Evolutionary conservation across 495 filamentous ascomycete genomes (phyloP).

Genomic region (Glarea lozoyensis): DNA sequence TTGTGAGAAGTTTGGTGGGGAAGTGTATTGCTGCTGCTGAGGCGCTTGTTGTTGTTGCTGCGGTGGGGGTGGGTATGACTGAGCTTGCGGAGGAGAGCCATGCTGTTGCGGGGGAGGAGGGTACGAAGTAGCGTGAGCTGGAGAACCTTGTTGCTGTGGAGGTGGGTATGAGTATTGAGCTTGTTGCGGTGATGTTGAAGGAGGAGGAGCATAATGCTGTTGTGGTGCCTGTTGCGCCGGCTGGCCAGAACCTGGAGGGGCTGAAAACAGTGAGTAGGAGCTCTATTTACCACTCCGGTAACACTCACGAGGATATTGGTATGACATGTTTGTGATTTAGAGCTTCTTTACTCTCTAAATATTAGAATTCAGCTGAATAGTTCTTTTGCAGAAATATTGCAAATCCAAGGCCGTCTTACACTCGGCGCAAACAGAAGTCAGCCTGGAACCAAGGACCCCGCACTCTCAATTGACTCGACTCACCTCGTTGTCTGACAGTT

Average conservation of each 20-base stretch:
- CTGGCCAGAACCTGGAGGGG: no score
- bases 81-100: slow-evolving; percentile 17
- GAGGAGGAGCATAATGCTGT: slow-evolving; percentile 30
- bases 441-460: no score
- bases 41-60: slow-evolving; percentile 13
- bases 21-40: slow-evolving; percentile 31
- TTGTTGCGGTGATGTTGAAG: slow-evolving; percentile 17
- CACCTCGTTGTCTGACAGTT: no score
- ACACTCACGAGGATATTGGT: no score
- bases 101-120: slow-evolving; percentile 26
- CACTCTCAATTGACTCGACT: no score
- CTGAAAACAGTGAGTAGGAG: slow-evolving; percentile 3
- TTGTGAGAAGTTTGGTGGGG: slow-evolving; percentile 18
- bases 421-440: no score
- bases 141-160: slow-evolving; percentile 15
- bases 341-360: no score
- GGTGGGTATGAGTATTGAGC: slow-evolving; percentile 15
- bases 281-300: slow-evolving; percentile 1
- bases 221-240: slow-evolving; percentile 27
- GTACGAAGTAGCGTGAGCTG: slow-evolving; percentile 28
- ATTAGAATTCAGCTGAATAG: no score
- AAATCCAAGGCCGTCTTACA: no score
- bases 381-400: no score
- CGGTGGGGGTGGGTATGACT: slow-evolving; percentile 11
- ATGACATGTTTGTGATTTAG: no score